Evolutionary conservation across 2,329 filamentous ascomycete genomes (phyloP).

Genomic region (Immersiporthe knoxdaviesiana): DNA sequence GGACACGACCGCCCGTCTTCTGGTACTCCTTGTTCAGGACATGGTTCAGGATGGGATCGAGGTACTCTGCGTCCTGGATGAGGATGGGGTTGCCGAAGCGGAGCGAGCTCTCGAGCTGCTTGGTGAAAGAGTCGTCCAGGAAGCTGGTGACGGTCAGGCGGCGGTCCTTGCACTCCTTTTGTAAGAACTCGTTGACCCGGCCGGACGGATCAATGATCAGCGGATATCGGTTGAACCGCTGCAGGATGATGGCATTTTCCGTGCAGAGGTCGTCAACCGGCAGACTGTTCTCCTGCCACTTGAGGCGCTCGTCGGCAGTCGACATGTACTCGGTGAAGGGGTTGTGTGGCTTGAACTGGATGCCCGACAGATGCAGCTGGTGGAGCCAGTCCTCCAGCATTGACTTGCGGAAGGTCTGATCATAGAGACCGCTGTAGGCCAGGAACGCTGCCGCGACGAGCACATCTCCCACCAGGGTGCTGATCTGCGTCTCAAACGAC

Average conservation of each 20-base stretch:
- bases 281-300: slow-evolving; percentile 92
- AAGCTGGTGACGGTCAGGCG: slow-evolving; percentile 97
- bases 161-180: slow-evolving; percentile 91
- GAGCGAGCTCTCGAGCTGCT: slow-evolving; percentile 94
- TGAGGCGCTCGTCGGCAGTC: slow-evolving; percentile 89
- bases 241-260: slow-evolving; percentile 95
- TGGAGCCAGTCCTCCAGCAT: slow-evolving; percentile 98
- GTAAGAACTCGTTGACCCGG: slow-evolving; percentile 89
- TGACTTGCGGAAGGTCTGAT: slow-evolving; percentile 95
- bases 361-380: slow-evolving; percentile 89
- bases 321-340: slow-evolving; percentile 96
- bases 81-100: slow-evolving; percentile 98
- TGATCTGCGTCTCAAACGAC: slow-evolving; percentile 97
- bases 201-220: slow-evolving; percentile 98
- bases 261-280: slow-evolving; percentile 98
- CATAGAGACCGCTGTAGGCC: slow-evolving; percentile 94
- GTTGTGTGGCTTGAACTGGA: slow-evolving; percentile 91
- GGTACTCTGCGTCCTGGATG: slow-evolving; percentile 95
- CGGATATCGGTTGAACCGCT: slow-evolving; percentile 97
- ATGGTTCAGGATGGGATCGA: slow-evolving; percentile 96
- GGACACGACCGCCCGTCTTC: slow-evolving; percentile 93
- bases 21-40: slow-evolving; percentile 99
- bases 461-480: slow-evolving; percentile 93
- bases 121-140: slow-evolving; percentile 95
- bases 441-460: slow-evolving; percentile 96